Percentiles rank a stretch among this genome's conserved stretches.
Evolutionary conservation across 2,329 filamentous ascomycete genomes (phyloP).

Genomic region (Leptographium wingfieldii): DNA sequence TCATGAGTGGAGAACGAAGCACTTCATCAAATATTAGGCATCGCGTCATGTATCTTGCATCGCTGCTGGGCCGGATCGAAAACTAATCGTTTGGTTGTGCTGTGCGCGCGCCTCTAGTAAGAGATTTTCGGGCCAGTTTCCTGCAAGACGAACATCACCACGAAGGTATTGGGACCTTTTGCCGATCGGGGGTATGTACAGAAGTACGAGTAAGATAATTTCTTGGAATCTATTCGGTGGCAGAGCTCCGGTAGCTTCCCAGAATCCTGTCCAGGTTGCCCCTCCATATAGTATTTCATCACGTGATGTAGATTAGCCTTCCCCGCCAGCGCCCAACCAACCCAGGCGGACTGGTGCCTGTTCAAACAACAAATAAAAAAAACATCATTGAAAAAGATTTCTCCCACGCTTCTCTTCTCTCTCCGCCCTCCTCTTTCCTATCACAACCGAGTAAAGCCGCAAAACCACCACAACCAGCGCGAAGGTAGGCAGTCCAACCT

Average conservation of each 20-base stretch:
- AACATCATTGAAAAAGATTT: conserved; percentile 13
- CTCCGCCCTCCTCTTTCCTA: conserved; percentile 1
- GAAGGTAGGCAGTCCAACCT: conserved; percentile 5
- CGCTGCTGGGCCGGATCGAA: background rate
- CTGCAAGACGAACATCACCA: background rate
- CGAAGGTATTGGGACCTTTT: background rate
- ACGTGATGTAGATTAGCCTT: conserved; percentile 5
- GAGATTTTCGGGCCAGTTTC: background rate
- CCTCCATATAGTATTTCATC: conserved; percentile 1
- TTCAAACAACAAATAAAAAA: conserved; percentile 10
- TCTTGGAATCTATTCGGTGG: background rate
- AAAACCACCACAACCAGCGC: conserved; percentile 3
- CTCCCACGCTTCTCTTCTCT: conserved; percentile 3
- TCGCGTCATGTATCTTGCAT: background rate
- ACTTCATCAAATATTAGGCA: background rate
- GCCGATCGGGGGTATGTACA: background rate
- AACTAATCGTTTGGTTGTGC: background rate
- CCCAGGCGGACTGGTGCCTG: conserved; percentile 7
- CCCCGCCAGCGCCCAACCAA: conserved; percentile 11
- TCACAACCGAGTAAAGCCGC: conserved; percentile 4
- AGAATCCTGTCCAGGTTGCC: background rate
- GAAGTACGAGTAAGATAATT: no score
- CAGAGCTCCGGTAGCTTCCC: background rate
- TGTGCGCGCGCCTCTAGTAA: background rate
- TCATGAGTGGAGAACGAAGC: background rate